Evolutionary conservation across 768 basidiomycete species (phyloP).

Genomic region (Sistotremastrum suecicum): DNA sequence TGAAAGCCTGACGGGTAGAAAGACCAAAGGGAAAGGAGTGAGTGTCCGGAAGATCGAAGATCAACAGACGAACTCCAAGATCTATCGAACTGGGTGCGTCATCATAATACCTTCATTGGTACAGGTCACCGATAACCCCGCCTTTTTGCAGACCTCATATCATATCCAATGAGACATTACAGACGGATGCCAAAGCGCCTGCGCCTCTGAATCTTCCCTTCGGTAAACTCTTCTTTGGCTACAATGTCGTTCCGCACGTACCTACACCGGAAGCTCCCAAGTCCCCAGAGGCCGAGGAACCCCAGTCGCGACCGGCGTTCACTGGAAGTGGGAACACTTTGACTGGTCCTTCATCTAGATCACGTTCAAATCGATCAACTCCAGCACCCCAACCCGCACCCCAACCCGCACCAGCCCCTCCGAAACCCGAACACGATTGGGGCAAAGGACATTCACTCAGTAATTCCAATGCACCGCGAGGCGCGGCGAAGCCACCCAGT

Average conservation of each 20-base stretch:
- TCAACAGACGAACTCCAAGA: slow-evolving; percentile 71
- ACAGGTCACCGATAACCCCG: slow-evolving; percentile 7
- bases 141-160: slow-evolving; percentile 61
- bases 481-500: no score
- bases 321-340: slow-evolving; percentile 55
- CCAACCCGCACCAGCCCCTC: no score
- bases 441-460: slow-evolving; percentile 31
- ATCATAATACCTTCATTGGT: not conserved
- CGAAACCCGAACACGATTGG: slow-evolving; percentile 10
- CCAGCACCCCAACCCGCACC: slow-evolving; percentile 14
- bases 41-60: slow-evolving; percentile 71
- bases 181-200: slow-evolving; percentile 66
- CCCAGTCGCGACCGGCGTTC: slow-evolving; percentile 35
- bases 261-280: slow-evolving; percentile 26
- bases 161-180: slow-evolving; percentile 67
- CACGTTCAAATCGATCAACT: slow-evolving; percentile 23
- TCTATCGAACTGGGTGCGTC: slow-evolving; percentile 80
- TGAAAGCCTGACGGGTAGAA: slow-evolving; percentile 78
- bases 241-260: slow-evolving; percentile 58
- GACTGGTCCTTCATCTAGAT: slow-evolving; percentile 32
- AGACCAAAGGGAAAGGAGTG: slow-evolving; percentile 91
- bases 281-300: slow-evolving; percentile 13
- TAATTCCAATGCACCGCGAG: slow-evolving; percentile 4
- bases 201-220: slow-evolving; percentile 83
- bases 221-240: slow-evolving; percentile 96